Percentiles rank a stretch among this genome's conserved stretches.
These are phyloP conservation scores for Penicillium sp. DNA, from an alignment of 2,329 filamentous ascomycete species.

Conservation along the genomic window DNA sequence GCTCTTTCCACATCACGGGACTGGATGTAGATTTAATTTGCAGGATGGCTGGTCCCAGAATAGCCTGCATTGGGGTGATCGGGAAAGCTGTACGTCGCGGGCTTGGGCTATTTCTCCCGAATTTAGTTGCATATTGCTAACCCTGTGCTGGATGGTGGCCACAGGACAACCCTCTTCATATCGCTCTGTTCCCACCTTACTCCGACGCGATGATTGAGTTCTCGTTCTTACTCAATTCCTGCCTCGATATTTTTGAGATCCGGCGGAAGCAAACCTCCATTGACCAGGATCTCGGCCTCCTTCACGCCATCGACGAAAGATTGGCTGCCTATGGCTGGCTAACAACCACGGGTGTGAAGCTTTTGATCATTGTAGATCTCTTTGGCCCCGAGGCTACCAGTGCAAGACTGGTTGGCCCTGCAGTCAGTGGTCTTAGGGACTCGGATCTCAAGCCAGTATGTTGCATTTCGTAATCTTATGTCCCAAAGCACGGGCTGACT, in stretches of 20 bases:
- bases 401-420: constrained; percentile 31
- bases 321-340: constrained; percentile 94
- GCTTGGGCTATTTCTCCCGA: not conserved
- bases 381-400: constrained; percentile 60
- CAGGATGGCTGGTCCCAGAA: constrained; percentile 63
- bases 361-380: constrained; percentile 90
- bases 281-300: constrained; percentile 83
- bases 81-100: constrained; percentile 73
- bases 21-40: not conserved
- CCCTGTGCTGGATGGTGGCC: constrained; percentile 3
- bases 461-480: constrained; percentile 12
- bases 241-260: constrained; percentile 90
- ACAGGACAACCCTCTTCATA: constrained; percentile 94
- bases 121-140: not conserved
- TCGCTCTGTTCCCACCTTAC: constrained; percentile 82
- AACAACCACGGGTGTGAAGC: constrained; percentile 90
- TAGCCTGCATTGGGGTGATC: constrained; percentile 91
- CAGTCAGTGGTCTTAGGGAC: constrained; percentile 70
- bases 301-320: constrained; percentile 91
- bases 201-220: constrained; percentile 71
- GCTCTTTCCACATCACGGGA: not conserved
- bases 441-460: constrained; percentile 81
- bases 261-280: constrained; percentile 70
- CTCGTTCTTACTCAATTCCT: constrained; percentile 85
- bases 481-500: not conserved